These are phyloP conservation scores for Arabidopsis arenosa DNA, from an alignment of 345 rosid genomes.

Conservation along the genomic window DNA sequence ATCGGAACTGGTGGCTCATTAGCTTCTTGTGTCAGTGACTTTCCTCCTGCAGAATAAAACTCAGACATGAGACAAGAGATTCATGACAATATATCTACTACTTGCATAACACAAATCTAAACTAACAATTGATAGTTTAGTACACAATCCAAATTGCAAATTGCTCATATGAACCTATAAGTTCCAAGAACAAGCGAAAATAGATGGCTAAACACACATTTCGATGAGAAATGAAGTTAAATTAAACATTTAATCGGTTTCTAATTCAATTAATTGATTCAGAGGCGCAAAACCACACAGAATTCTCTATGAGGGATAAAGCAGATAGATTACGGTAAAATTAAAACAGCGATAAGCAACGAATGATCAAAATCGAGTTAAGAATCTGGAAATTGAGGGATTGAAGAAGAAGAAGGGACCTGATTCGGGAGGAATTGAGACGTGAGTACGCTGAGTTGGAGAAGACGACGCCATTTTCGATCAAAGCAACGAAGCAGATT, in stretches of 20 bases:
- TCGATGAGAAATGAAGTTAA: slow-evolving; percentile 13
- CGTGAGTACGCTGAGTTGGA: slow-evolving; percentile 54
- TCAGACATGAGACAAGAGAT: neutral
- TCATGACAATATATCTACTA: neutral
- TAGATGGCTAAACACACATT: slow-evolving; percentile 3
- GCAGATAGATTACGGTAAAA: neutral
- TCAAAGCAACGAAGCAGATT: neutral
- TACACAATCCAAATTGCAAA: neutral
- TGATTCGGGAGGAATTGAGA: slow-evolving; percentile 55
- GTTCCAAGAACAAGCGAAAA: too few relatives aligned
- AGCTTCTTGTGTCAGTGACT: slow-evolving; percentile 53
- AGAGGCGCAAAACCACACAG: neutral
- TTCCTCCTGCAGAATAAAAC: slow-evolving; percentile 48
- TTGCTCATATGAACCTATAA: too few relatives aligned
- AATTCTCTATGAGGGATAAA: neutral
- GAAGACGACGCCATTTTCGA: slow-evolving; percentile 62
- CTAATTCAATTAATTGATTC: neutral
- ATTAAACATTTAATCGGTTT: slow-evolving; percentile 20
- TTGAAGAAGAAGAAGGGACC: slow-evolving; percentile 40
- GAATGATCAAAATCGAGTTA: neutral
- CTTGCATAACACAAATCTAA: neutral
- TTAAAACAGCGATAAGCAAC: neutral
- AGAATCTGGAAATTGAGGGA: neutral
- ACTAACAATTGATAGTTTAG: neutral
- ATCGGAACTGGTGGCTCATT: slow-evolving; percentile 52